Percentiles rank a stretch among this genome's conserved stretches.
These are phyloP conservation scores for Salix caprea DNA, from an alignment of 345 rosid species.

Conservation along the genomic window DNA sequence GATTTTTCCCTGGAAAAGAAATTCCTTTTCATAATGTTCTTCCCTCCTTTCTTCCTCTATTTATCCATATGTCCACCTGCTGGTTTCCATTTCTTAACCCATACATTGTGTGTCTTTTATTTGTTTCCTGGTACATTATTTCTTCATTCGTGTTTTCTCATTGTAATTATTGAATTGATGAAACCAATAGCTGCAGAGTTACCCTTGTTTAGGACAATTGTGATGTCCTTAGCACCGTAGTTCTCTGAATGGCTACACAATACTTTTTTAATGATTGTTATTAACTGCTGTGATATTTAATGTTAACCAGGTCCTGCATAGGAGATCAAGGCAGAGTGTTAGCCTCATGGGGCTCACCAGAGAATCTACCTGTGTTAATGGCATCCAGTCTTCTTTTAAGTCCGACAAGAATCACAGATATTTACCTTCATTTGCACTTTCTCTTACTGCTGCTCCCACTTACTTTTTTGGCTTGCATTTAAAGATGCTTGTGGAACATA, in stretches of 20 bases:
- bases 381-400: conserved; percentile 21
- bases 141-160: background rate
- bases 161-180: background rate
- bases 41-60: background rate
- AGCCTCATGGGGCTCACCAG: conserved; percentile 29
- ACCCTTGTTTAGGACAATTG: background rate
- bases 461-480: conserved; percentile 58
- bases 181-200: background rate
- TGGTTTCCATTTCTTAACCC: background rate
- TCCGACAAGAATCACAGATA: conserved; percentile 30
- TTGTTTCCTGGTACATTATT: background rate
- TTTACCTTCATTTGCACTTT: conserved; percentile 44
- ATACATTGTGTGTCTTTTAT: background rate
- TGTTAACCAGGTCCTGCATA: conserved; percentile 44
- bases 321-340: conserved; percentile 35
- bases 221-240: background rate
- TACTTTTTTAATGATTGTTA: background rate
- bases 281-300: conserved; percentile 18
- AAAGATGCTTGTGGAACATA: conserved; percentile 57
- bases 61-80: background rate
- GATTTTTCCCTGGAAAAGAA: background rate
- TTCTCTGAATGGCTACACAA: background rate
- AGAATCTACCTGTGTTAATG: conserved; percentile 24
- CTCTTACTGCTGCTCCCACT: conserved; percentile 56
- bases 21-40: background rate